Conservation (phyloP, 1,284 basidiomycete species). For the Volvariella volvacea region DNA sequence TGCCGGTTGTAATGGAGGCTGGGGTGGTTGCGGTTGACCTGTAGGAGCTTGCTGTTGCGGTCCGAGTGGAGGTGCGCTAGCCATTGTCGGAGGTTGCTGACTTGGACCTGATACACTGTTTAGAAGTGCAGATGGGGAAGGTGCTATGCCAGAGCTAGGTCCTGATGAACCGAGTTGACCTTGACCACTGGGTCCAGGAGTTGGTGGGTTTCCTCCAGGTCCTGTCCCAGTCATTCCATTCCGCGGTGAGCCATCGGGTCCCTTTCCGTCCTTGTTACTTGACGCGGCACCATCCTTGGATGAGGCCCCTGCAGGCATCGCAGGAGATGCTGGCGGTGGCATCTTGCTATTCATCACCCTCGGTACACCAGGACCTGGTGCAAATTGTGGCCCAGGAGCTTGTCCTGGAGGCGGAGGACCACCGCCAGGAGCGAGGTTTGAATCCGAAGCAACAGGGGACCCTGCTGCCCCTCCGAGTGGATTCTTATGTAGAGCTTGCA, state of each 20-base stretch:
- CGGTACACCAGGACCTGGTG: slow-evolving; percentile 8
- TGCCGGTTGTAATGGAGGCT: background rate
- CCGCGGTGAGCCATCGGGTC: slow-evolving; percentile 36
- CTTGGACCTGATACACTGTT: slow-evolving; percentile 5
- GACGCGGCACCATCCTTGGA: slow-evolving; percentile 25
- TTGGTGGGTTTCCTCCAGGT: slow-evolving; percentile 37
- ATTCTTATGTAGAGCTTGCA: background rate
- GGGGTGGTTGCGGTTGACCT: background rate
- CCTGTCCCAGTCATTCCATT: slow-evolving; percentile 19
- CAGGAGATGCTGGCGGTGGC: slow-evolving; percentile 39
- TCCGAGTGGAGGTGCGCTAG: too few relatives aligned
- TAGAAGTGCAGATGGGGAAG: slow-evolving; percentile 11
- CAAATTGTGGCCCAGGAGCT: slow-evolving; percentile 26
- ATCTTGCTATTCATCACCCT: slow-evolving; percentile 15
- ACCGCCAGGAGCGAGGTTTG: slow-evolving; percentile 25
- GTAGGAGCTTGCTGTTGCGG: too few relatives aligned
- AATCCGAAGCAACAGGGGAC: slow-evolving; percentile 32
- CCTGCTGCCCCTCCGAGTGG: slow-evolving; percentile 19
- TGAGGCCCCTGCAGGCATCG: slow-evolving; percentile 21
- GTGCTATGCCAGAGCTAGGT: slow-evolving; percentile 6
- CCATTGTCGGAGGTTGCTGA: slow-evolving; percentile 11
- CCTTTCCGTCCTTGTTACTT: slow-evolving; percentile 11
- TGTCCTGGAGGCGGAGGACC: slow-evolving; percentile 21
- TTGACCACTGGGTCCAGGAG: slow-evolving; percentile 31
- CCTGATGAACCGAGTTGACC: slow-evolving; percentile 15